Percentiles rank a stretch among this genome's conserved stretches.
These are phyloP conservation scores for Favolaschia claudopus DNA, from an alignment of 768 basidiomycete genomes.

Conservation along the genomic window DNA sequence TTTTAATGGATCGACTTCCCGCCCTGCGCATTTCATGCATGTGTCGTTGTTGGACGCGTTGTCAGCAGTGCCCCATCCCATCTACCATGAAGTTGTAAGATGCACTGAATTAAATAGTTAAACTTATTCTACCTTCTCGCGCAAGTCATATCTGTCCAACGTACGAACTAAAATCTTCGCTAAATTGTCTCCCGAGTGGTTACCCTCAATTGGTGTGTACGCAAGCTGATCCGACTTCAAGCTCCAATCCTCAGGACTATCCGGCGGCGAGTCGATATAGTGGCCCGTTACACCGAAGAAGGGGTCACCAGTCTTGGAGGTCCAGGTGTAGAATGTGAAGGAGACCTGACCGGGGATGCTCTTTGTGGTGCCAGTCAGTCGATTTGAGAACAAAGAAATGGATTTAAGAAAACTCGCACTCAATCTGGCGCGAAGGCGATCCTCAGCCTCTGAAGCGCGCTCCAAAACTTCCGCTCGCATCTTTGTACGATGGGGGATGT, in stretches of 20 bases:
- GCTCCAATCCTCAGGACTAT: slow-evolving; percentile 6
- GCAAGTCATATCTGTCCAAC: slow-evolving; percentile 28
- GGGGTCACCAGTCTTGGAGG: slow-evolving; percentile 21
- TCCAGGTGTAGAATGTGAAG: slow-evolving; percentile 29
- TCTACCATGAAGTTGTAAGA: slow-evolving; percentile 17
- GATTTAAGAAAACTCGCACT: neutral
- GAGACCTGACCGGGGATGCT: slow-evolving; percentile 15
- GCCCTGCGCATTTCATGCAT: slow-evolving; percentile 29
- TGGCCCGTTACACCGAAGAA: slow-evolving; percentile 29
- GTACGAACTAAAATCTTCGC: slow-evolving; percentile 14
- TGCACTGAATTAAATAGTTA: neutral
- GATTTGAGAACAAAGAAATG: neutral
- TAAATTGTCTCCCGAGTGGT: slow-evolving; percentile 31
- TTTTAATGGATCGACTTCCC: slow-evolving; percentile 17
- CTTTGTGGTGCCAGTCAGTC: neutral
- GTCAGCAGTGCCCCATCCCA: slow-evolving; percentile 41
- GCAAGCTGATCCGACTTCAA: slow-evolving; percentile 18
- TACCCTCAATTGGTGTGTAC: slow-evolving; percentile 11
- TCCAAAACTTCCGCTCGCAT: slow-evolving; percentile 28
- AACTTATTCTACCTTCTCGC: slow-evolving; percentile 27
- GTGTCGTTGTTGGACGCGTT: slow-evolving; percentile 38
- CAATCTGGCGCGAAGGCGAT: neutral
- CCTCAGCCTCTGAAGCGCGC: slow-evolving; percentile 7
- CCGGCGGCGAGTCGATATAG: slow-evolving; percentile 17
- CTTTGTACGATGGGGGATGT: slow-evolving; percentile 33